Conservation (phyloP, 768 basidiomycete species). For the Naganishia friedmannii region DNA sequence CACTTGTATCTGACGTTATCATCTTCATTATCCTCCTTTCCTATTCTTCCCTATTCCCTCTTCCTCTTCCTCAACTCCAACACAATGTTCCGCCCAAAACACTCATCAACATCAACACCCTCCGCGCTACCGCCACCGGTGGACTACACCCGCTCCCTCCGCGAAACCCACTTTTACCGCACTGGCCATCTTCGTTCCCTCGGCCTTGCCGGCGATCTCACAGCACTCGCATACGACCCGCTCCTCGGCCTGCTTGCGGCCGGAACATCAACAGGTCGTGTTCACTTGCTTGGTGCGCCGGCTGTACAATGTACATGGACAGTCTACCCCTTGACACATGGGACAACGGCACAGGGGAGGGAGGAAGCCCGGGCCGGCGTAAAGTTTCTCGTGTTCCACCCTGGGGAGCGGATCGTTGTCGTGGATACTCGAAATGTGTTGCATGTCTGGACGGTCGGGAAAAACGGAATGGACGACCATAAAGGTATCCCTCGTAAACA, state of each 20-base stretch:
- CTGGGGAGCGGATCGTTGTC: constrained; percentile 60
- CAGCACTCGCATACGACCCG: constrained; percentile 52
- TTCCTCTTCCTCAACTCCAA: too few relatives aligned
- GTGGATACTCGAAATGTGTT: constrained; percentile 61
- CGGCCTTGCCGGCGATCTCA: constrained; percentile 49
- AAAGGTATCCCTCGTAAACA: constrained; percentile 57
- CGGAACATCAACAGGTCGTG: constrained; percentile 60
- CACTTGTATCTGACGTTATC: neutral
- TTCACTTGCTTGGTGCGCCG: constrained; percentile 68
- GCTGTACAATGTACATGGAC: constrained; percentile 57
- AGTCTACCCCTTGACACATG: constrained; percentile 32
- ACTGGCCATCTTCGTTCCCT: constrained; percentile 48
- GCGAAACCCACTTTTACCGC: constrained; percentile 46
- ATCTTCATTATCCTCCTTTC: neutral
- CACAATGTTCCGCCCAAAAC: constrained; percentile 19
- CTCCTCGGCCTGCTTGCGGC: constrained; percentile 52
- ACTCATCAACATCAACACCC: neutral
- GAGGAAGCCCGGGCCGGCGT: constrained; percentile 46
- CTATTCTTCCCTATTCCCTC: neutral
- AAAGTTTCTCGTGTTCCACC: constrained; percentile 65
- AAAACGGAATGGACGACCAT: constrained; percentile 56
- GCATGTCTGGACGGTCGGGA: constrained; percentile 63
- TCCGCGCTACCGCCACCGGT: neutral
- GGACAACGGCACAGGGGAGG: neutral
- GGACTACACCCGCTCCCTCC: constrained; percentile 46